Percentiles rank a stretch among this genome's conserved stretches.
Conservation (phyloP, 139 green algal genomes). For the Chlamydomonas applanata region DNA sequence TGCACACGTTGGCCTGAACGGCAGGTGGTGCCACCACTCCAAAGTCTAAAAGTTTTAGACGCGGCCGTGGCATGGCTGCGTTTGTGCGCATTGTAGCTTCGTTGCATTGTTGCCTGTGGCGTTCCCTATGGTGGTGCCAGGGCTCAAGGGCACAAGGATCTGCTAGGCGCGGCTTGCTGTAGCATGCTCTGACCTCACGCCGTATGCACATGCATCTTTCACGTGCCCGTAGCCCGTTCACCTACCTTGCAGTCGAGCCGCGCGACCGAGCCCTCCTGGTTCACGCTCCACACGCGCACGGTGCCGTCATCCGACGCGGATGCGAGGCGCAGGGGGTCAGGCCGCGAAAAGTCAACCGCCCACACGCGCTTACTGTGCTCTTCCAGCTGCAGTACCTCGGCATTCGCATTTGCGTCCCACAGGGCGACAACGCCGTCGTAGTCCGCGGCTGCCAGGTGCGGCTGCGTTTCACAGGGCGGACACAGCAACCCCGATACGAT, state of each 20-base stretch:
- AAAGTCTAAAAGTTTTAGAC: too few relatives aligned
- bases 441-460: constrained; percentile 67
- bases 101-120: too few relatives aligned
- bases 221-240: too few relatives aligned
- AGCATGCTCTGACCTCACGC: too few relatives aligned
- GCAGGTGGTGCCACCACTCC: too few relatives aligned
- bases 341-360: constrained; percentile 75
- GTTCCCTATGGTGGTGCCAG: too few relatives aligned
- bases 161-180: too few relatives aligned
- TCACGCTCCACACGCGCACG: constrained; percentile 50
- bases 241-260: constrained; percentile 10
- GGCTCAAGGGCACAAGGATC: too few relatives aligned
- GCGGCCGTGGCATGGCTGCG: too few relatives aligned
- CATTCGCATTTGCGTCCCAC: constrained; percentile 59
- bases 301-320: constrained; percentile 85
- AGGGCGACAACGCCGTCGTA: constrained; percentile 80
- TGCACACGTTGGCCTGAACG: constrained; percentile 86
- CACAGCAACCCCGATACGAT: not conserved
- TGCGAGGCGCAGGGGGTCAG: constrained; percentile 47
- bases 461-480: not conserved
- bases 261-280: constrained; percentile 2
- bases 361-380: constrained; percentile 85
- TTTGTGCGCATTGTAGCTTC: too few relatives aligned
- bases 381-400: constrained; percentile 52
- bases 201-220: too few relatives aligned